phyloP scores from a whole-genome alignment of 2,329 filamentous ascomycete genomes.

The Colletotrichum orbiculare region DNA sequence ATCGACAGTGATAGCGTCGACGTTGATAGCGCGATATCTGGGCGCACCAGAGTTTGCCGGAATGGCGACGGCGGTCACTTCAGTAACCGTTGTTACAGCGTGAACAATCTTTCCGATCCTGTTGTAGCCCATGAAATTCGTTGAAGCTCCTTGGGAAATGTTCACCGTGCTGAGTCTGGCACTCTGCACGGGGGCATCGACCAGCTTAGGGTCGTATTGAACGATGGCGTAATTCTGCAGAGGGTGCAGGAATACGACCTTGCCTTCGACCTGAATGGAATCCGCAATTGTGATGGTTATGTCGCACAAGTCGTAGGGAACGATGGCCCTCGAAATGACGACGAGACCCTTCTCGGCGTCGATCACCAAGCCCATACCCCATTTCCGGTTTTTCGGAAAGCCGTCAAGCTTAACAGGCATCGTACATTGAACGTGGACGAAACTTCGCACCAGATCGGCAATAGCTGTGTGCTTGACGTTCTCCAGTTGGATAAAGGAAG shows the following conservation, averaged over 20 bases:
- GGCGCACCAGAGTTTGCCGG: constrained; percentile 93
- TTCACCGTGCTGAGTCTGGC: constrained; percentile 83
- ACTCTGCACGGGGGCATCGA: constrained; percentile 92
- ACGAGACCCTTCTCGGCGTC: constrained; percentile 97
- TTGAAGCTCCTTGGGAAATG: constrained; percentile 92
- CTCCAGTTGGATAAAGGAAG: constrained; percentile 91
- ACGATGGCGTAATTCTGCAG: constrained; percentile 97
- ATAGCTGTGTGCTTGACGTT: constrained; percentile 89
- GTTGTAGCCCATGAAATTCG: constrained; percentile 98
- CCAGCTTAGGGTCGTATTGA: constrained; percentile 91
- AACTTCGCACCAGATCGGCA: constrained; percentile 93
- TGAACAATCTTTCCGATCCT: constrained; percentile 94
- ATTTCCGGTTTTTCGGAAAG: constrained; percentile 94
- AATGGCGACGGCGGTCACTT: constrained; percentile 96
- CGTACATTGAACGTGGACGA: constrained; percentile 90
- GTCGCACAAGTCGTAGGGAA: constrained; percentile 96
- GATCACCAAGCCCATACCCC: constrained; percentile 96
- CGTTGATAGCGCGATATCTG: constrained; percentile 92
- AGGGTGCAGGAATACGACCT: constrained; percentile 95
- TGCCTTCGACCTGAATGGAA: constrained; percentile 92
- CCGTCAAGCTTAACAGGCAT: constrained; percentile 98
- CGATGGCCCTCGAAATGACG: constrained; percentile 91
- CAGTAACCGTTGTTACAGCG: constrained; percentile 92
- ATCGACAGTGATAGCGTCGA: constrained; percentile 97
- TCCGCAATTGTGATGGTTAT: constrained; percentile 97